Conservation (phyloP, 2,329 filamentous ascomycete genomes). For the Magnaporthiopsis poae region DNA sequence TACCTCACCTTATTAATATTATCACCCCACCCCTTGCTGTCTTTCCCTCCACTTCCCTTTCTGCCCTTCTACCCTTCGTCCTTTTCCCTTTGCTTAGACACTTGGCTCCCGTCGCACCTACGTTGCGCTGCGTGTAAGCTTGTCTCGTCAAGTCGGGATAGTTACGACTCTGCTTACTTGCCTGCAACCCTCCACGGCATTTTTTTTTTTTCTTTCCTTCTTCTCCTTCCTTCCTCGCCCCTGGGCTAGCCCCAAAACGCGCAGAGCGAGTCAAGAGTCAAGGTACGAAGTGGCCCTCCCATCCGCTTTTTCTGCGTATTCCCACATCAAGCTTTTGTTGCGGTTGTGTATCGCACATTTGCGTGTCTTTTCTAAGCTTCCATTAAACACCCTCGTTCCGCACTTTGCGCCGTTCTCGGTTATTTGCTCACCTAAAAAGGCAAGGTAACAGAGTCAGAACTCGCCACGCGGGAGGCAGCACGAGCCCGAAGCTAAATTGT, state of each 20-base stretch:
- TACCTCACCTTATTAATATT: neutral
- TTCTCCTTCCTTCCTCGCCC: neutral
- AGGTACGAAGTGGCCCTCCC: neutral
- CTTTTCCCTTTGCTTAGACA: neutral
- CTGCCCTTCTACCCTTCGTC: neutral
- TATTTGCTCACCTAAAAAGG: neutral
- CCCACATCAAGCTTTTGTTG: neutral
- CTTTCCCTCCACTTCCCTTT: neutral
- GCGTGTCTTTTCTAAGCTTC: too few relatives aligned
- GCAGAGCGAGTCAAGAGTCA: neutral
- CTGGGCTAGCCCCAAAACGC: neutral
- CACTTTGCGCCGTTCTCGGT: neutral
- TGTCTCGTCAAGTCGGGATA: neutral
- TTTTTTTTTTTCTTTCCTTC: neutral
- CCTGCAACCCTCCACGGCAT: neutral
- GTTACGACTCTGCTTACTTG: neutral
- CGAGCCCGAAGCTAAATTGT: neutral
- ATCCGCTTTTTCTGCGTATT: neutral
- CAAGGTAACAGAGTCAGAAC: neutral
- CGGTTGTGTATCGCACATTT: neutral
- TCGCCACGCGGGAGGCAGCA: neutral
- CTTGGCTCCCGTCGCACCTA: neutral
- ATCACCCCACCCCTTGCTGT: too few relatives aligned
- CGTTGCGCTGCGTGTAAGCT: neutral
- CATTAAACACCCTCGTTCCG: neutral